phyloP scores from a whole-genome alignment of 2,329 filamentous ascomycete genomes.

The Emmonsiellopsis sp. region DNA sequence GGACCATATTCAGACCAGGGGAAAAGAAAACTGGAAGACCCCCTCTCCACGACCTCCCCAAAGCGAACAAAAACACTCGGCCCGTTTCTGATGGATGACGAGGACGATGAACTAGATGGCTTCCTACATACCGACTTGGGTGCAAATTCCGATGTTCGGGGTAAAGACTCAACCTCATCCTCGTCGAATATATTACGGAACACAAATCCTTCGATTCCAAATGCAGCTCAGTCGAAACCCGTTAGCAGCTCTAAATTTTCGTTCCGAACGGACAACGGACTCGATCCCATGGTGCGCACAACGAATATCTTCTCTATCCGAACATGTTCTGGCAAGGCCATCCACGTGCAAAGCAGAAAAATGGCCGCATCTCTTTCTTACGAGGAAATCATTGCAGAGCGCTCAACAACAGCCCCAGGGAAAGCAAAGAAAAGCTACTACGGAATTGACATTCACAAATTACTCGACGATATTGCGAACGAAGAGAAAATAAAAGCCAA shows the following conservation, averaged over 20 bases:
- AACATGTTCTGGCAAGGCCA: conserved; percentile 41
- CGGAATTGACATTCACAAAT: conserved; percentile 78
- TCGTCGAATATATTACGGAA: neutral
- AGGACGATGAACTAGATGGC: conserved; percentile 26
- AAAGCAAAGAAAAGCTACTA: conserved; percentile 64
- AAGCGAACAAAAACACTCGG: conserved; percentile 35
- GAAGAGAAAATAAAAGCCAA: conserved; percentile 40
- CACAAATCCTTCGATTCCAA: neutral
- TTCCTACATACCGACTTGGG: neutral
- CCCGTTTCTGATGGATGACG: conserved; percentile 35
- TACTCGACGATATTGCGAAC: conserved; percentile 63
- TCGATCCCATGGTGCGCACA: conserved; percentile 5
- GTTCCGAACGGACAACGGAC: neutral
- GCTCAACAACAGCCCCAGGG: conserved; percentile 43
- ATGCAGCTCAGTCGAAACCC: neutral
- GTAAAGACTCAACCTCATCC: neutral
- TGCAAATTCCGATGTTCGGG: neutral
- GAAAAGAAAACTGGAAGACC: conserved; percentile 30
- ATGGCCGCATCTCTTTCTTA: conserved; percentile 34
- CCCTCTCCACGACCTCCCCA: conserved; percentile 16
- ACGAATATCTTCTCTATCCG: conserved; percentile 26
- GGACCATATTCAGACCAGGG: conserved; percentile 14
- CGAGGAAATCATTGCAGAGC: conserved; percentile 45
- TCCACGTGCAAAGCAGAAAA: conserved; percentile 35
- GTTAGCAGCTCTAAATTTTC: neutral